phyloP scores from a whole-genome alignment of 352 stramenopile species.

The Phytopythium helicoides region DNA sequence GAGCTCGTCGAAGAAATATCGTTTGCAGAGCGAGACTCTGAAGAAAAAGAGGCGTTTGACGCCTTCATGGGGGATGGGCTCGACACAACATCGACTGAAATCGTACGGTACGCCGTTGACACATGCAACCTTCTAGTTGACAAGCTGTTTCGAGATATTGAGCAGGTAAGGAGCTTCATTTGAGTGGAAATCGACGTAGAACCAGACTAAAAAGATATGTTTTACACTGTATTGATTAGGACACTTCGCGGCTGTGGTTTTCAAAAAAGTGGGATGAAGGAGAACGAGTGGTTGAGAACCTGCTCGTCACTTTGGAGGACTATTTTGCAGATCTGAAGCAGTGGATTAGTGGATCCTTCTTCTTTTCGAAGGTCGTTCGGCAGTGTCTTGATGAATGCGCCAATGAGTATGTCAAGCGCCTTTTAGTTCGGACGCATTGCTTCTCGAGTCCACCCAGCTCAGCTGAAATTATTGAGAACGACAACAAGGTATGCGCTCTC shows the following conservation, averaged over 20 bases:
- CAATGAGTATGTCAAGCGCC: slow-evolving; percentile 59
- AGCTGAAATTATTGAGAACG: slow-evolving; percentile 47
- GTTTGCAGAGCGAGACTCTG: slow-evolving; percentile 66
- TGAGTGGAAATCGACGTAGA: too few relatives aligned
- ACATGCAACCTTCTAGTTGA: slow-evolving; percentile 62
- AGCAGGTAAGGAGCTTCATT: slow-evolving; percentile 39
- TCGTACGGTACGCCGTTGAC: slow-evolving; percentile 68
- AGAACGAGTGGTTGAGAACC: slow-evolving; percentile 64
- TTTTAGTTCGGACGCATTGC: slow-evolving; percentile 55
- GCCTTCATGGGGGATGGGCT: slow-evolving; percentile 71
- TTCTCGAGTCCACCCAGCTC: slow-evolving; percentile 42
- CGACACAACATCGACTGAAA: slow-evolving; percentile 75
- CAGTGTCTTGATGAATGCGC: slow-evolving; percentile 66
- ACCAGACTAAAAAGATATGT: neutral
- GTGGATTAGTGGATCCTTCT: slow-evolving; percentile 83
- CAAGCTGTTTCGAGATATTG: slow-evolving; percentile 81
- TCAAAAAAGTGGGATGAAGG: slow-evolving; percentile 85
- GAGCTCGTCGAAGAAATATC: slow-evolving; percentile 83
- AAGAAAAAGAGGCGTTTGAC: slow-evolving; percentile 78
- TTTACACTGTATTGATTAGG: slow-evolving; percentile 20
- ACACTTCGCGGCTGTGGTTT: slow-evolving; percentile 72
- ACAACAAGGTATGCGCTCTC: slow-evolving; percentile 42
- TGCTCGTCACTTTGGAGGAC: slow-evolving; percentile 76
- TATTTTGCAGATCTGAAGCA: slow-evolving; percentile 69
- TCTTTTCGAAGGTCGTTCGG: slow-evolving; percentile 80